phyloP scores from a whole-genome alignment of 306 rosid genomes.

The Cyamopsis tetragonoloba region DNA sequence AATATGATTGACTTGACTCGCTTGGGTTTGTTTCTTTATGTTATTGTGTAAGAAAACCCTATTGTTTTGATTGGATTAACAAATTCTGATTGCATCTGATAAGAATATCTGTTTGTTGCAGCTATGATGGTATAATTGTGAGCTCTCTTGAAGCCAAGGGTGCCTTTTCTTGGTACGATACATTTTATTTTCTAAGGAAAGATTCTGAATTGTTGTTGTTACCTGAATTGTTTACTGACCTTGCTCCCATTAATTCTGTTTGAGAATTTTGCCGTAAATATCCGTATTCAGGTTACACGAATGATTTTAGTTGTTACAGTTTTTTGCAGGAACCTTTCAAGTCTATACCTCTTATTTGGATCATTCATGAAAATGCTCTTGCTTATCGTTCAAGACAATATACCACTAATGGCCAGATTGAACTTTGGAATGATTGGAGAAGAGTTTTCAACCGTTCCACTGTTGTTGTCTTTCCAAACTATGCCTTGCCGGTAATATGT shows the following conservation, averaged over 20 bases:
- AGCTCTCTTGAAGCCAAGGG: slow-evolving; percentile 71
- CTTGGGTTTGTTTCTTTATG: not conserved
- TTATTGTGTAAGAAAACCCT: not conserved
- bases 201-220: slow-evolving; percentile 11
- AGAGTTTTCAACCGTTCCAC: slow-evolving; percentile 84
- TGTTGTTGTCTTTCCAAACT: slow-evolving; percentile 89
- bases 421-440: slow-evolving; percentile 84
- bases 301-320: slow-evolving; percentile 73
- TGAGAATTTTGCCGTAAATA: not conserved
- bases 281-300: slow-evolving; percentile 36
- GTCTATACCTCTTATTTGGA: slow-evolving; percentile 86
- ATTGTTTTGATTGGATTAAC: slow-evolving; percentile 11
- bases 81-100: slow-evolving; percentile 30
- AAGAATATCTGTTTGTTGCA: slow-evolving; percentile 36
- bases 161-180: slow-evolving; percentile 82
- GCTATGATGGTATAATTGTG: slow-evolving; percentile 82
- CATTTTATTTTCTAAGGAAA: slow-evolving; percentile 4
- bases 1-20: not conserved
- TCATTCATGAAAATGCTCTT: slow-evolving; percentile 70
- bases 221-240: slow-evolving; percentile 17
- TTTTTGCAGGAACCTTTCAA: slow-evolving; percentile 97
- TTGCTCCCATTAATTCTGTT: not conserved
- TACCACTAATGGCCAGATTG: slow-evolving; percentile 42
- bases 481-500: slow-evolving; percentile 80
- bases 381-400: slow-evolving; percentile 70